phyloP scores from a whole-genome alignment of 805 yeast species.

The Wickerhamiella galacta region DNA sequence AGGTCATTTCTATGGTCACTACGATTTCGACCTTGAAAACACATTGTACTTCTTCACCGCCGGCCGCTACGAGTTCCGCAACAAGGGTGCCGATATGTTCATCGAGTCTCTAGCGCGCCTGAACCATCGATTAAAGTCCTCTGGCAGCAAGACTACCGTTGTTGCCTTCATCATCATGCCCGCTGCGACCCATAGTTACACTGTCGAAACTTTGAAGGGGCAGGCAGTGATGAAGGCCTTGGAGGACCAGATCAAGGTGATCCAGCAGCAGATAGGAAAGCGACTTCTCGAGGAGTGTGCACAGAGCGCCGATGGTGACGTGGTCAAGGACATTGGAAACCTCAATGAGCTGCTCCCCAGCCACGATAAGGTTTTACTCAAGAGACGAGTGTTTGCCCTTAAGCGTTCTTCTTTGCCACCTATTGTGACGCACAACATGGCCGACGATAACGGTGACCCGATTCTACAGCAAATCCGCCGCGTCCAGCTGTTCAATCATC shows the following conservation, averaged over 20 bases:
- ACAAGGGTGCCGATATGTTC: slow-evolving; percentile 91
- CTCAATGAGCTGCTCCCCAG: slow-evolving; percentile 73
- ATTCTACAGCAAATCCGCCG: slow-evolving; percentile 80
- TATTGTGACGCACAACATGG: slow-evolving; percentile 92
- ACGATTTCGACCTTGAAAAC: slow-evolving; percentile 85
- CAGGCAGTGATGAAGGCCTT: slow-evolving; percentile 91
- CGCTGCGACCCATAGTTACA: slow-evolving; percentile 81
- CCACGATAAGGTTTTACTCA: slow-evolving; percentile 73
- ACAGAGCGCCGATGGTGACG: slow-evolving; percentile 23
- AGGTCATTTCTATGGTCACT: slow-evolving; percentile 94
- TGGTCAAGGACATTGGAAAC: slow-evolving; percentile 46
- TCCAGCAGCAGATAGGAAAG: slow-evolving; percentile 71
- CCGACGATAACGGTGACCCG: slow-evolving; percentile 81
- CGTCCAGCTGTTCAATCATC: slow-evolving; percentile 76
- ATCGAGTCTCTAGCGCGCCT: slow-evolving; percentile 85
- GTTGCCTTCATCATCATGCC: slow-evolving; percentile 98
- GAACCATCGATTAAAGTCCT: slow-evolving; percentile 68
- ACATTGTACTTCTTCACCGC: slow-evolving; percentile 92
- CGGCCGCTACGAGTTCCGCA: slow-evolving; percentile 91
- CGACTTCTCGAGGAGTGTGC: slow-evolving; percentile 85
- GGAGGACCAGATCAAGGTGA: slow-evolving; percentile 76
- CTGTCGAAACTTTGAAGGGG: slow-evolving; percentile 88
- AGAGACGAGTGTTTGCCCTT: slow-evolving; percentile 83
- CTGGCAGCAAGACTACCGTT: slow-evolving; percentile 76
- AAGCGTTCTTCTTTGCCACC: slow-evolving; percentile 85